Evolutionary conservation across 2,329 filamentous ascomycete species (phyloP).

Genomic region (Coniochaeta hoffmannii): DNA sequence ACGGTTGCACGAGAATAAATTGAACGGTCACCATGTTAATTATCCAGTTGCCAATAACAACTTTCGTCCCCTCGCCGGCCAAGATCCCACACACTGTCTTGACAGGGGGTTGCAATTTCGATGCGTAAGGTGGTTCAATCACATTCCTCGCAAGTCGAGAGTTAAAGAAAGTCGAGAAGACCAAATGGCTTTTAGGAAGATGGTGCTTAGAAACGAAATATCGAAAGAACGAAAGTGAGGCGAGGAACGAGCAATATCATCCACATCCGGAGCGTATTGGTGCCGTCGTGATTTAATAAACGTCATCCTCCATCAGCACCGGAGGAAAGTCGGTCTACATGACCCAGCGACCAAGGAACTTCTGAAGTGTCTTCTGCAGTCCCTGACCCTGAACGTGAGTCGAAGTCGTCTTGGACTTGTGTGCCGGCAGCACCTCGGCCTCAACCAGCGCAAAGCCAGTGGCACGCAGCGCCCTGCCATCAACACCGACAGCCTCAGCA

Average conservation of each 20-base stretch:
- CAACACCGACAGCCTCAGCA: slow-evolving; percentile 11
- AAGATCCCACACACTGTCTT: background rate
- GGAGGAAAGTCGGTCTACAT: no score
- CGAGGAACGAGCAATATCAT: no score
- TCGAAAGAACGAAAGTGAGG: no score
- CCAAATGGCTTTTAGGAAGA: no score
- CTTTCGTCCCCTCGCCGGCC: background rate
- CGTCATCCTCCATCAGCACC: no score
- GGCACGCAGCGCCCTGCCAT: slow-evolving; percentile 8
- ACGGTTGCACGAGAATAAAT: background rate
- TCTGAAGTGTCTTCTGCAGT: background rate
- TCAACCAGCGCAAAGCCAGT: slow-evolving; percentile 9
- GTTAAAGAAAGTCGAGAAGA: background rate
- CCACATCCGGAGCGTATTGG: no score
- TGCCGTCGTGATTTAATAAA: no score
- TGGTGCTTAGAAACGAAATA: no score
- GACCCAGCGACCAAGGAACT: slow-evolving; percentile 6
- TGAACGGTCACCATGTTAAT: background rate
- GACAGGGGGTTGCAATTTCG: no score
- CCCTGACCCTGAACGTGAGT: background rate
- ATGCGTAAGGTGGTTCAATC: no score
- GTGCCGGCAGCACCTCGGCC: slow-evolving; percentile 9
- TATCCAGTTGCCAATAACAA: background rate
- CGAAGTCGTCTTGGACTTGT: background rate
- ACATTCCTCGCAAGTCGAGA: no score